Evolutionary conservation across 2,329 filamentous ascomycete genomes (phyloP).

Genomic region (Myriosclerotinia duriaeana): DNA sequence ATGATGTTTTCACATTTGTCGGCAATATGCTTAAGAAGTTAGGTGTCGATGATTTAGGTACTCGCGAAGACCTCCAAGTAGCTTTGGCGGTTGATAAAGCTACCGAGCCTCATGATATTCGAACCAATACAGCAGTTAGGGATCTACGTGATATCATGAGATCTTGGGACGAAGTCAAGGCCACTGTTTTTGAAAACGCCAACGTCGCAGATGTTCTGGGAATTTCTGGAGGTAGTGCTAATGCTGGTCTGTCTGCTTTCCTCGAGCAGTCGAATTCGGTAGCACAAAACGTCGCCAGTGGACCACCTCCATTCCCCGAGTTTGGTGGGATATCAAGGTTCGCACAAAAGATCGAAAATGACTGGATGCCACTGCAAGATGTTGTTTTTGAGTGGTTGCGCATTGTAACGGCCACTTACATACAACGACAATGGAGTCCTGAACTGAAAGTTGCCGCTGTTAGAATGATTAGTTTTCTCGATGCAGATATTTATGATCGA

Average conservation of each 20-base stretch:
- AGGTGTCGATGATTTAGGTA: conserved; percentile 38
- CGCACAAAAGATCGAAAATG: conserved; percentile 48
- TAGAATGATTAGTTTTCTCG: conserved; percentile 50
- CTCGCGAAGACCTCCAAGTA: conserved; percentile 34
- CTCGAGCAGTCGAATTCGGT: conserved; percentile 62
- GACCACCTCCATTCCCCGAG: conserved; percentile 50
- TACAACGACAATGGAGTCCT: conserved; percentile 57
- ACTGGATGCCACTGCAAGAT: conserved; percentile 57
- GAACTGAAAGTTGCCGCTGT: conserved; percentile 56
- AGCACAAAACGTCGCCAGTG: conserved; percentile 51
- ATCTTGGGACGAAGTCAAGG: conserved; percentile 44
- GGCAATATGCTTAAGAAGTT: conserved; percentile 35
- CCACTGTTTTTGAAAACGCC: conserved; percentile 38
- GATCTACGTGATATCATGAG: conserved; percentile 43
- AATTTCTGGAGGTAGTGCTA: conserved; percentile 36
- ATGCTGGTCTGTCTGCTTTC: conserved; percentile 57
- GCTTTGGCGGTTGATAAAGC: conserved; percentile 30
- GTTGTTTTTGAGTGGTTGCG: conserved; percentile 59
- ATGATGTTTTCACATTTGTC: conserved; percentile 39
- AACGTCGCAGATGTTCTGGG: conserved; percentile 41
- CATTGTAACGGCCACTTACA: conserved; percentile 52
- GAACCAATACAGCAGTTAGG: conserved; percentile 38
- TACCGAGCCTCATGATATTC: conserved; percentile 28
- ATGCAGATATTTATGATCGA: conserved; percentile 52
- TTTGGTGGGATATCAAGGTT: conserved; percentile 54